These are phyloP conservation scores for Paramecium sexaurelia DNA, from an alignment of 73 alveolate genomes.

Conservation along the genomic window DNA sequence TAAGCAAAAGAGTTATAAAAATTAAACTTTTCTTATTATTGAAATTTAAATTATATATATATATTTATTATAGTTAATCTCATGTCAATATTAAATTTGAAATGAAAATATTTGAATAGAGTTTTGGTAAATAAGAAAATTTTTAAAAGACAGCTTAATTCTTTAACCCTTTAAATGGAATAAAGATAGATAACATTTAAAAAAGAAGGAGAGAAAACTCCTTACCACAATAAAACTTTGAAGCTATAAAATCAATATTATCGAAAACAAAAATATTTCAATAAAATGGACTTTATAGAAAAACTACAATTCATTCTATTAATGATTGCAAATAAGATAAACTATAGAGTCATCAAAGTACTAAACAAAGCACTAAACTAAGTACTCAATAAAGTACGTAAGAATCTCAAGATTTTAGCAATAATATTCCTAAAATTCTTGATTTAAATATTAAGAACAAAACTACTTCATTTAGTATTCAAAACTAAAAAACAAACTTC, in stretches of 20 bases:
- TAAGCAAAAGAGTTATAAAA: neutral
- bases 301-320: neutral
- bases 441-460: neutral
- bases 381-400: neutral
- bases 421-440: neutral
- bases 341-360: neutral
- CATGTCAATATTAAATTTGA: conserved; percentile 13
- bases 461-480: neutral
- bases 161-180: neutral
- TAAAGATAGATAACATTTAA: neutral
- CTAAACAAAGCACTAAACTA: neutral
- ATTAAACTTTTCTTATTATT: neutral
- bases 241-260: conserved; percentile 14
- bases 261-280: neutral
- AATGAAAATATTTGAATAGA: conserved; percentile 37
- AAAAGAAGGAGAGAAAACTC: conserved; percentile 30
- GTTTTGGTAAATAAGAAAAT: neutral
- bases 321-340: neutral
- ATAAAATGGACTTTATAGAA: neutral
- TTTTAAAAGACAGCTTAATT: conserved; percentile 44
- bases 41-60: neutral
- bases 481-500: neutral
- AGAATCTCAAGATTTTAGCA: neutral
- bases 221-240: neutral
- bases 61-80: neutral